Base-by-base conservation (phyloP, 2,329 filamentous ascomycete genomes). In the Beauveria sp. region DNA sequence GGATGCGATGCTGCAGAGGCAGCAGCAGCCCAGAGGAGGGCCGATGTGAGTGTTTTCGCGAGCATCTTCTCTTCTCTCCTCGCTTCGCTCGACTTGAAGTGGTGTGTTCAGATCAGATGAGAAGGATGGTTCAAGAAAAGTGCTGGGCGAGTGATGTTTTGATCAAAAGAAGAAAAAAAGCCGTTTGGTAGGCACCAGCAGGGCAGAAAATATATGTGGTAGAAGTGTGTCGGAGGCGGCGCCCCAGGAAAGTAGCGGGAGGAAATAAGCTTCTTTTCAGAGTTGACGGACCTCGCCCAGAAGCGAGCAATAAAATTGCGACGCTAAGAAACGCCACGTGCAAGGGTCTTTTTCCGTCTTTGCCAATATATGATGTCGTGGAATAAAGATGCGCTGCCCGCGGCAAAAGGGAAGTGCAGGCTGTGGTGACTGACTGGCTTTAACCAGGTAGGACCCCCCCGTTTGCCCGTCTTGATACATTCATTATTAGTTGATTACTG, bases 201-300 rank as follows among this genome's bases (percentile, higher is more conserved):
- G 20, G 41, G 41, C n/a, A 16, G 20, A 55, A 34, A 44, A 46
- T 44, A 34, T 44, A 14, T 37, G 34, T 37, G 34, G 34, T 37
- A 46, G 6, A n/a, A 14, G 52, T 28, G 53, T 20, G 46, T 50
- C 22, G 43, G 47, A 44, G 28, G 46, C 34, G 55, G 46, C 44
- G 20, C 5, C 9, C 34, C 16, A 28, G 34, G 8, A 41, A 37
- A 22, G 28, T 6, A 16, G 22, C 34, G 44, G 53, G 30, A 57
- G 46, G 56, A 37, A 59, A 59, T 59, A 59, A 59, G 56, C 56
- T 59, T 59, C 56, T 52, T 59, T 59, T 59, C 56, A 59, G 34
- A 52, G 56, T 59, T 58, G 30, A 5, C 34, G 34, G 47, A 46
- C n/a, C 43, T 57, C 28, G 28, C 40, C 7, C 22, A n/a, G 6